Base-by-base conservation (phyloP, 2,329 filamentous ascomycete genomes). In the Bipolaris bicolor region DNA sequence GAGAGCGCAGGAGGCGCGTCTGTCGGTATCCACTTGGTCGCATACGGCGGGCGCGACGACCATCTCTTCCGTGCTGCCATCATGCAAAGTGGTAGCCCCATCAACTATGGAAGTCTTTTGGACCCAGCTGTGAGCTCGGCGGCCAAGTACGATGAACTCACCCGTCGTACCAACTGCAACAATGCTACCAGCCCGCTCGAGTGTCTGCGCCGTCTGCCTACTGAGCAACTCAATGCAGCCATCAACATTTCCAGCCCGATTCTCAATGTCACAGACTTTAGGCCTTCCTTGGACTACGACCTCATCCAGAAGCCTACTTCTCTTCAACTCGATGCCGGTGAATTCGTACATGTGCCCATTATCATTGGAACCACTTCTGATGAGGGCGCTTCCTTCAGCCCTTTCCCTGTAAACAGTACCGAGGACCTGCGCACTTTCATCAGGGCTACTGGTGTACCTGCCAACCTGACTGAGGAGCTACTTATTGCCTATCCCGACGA, bases 341-440 rank as follows among this genome's bases (percentile, higher is more conserved):
- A 81, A 16, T 89, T 90, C 61, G 83, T 89, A 54, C 81, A 85
- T 50, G 85, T 90, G 0, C 86, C 87, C 1, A 82, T 90, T 39
- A 79, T 91, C 6, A 77, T 82, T 33, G 88, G 89, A 6, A 82
- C 82, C 34, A 90, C 89, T 70, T 83, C 82, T 1, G 88, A 90
- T 63, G 88, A 91, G 69, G 88, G 86, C 2, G 83, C 82, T 0
- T 77, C 78, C 1, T 88, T 88, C 65, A 82, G 79, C 0, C 79
- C 81, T 10, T 70, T 59, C 5, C 82, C 81, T 15, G 81, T 88
- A 59, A 83, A 87, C 67, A 85, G 81, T 1, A 82, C 79, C 10
- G 79, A 76, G 15, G 79, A 87, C 48, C 84, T 88, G 66, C 72
- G 77, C 43, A 77, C 73, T 48, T 72, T 83, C 13, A 75, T 71